These are phyloP conservation scores for Trichoderma orchidacearum DNA, from an alignment of 495 filamentous ascomycete species.

Conservation along the genomic window DNA sequence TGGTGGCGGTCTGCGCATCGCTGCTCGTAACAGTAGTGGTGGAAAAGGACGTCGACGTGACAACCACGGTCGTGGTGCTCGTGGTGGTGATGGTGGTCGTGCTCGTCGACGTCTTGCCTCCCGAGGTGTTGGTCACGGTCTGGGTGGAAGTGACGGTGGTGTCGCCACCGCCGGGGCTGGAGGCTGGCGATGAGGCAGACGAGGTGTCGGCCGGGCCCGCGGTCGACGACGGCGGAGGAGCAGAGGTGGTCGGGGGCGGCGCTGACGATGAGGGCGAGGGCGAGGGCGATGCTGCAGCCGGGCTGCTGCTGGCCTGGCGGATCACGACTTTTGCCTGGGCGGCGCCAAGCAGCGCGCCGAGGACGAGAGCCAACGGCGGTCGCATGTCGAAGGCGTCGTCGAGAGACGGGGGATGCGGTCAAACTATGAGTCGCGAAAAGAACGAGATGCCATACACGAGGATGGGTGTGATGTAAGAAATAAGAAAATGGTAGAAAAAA, in stretches of 20 bases:
- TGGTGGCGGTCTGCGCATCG: constrained; percentile 3
- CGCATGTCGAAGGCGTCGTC: neutral
- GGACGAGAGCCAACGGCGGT: neutral
- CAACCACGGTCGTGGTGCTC: neutral
- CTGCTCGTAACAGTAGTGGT: constrained; percentile 7
- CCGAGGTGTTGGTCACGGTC: neutral
- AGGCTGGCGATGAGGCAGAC: neutral
- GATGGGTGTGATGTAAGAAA: neutral
- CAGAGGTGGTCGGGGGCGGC: neutral
- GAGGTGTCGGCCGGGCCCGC: too few relatives aligned
- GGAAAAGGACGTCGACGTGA: constrained; percentile 2
- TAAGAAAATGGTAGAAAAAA: neutral
- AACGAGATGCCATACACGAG: neutral
- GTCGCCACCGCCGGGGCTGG: neutral
- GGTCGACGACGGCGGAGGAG: neutral
- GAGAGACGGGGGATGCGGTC: neutral
- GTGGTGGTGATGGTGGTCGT: constrained; percentile 1
- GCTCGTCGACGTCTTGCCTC: neutral
- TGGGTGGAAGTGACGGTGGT: constrained; percentile 3
- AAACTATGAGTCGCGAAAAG: neutral
- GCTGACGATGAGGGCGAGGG: neutral
- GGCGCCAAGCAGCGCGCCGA: neutral
- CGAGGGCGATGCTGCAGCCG: neutral
- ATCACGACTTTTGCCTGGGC: neutral
- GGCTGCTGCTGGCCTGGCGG: neutral